Evolutionary conservation across 73 alveolate genomes (phyloP).

Genomic region (Blepharisma japonicum): DNA sequence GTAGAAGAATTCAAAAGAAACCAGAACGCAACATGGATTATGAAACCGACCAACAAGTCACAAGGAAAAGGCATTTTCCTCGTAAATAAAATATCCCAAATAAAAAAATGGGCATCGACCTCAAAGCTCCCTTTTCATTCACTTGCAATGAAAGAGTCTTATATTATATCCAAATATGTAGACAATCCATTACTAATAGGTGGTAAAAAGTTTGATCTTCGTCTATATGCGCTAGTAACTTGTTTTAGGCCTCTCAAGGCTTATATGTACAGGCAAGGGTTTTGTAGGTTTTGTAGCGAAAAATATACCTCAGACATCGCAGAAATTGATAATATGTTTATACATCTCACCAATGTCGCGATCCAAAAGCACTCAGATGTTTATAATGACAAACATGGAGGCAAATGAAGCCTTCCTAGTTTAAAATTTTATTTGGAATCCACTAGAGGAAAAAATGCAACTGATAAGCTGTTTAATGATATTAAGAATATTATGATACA

Average conservation of each 20-base stretch:
- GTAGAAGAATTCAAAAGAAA: constrained; percentile 97
- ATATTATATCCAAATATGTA: constrained; percentile 89
- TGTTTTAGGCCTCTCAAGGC: constrained; percentile 87
- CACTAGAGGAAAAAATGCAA: constrained; percentile 72
- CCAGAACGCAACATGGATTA: constrained; percentile 97
- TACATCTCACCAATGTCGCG: constrained; percentile 95
- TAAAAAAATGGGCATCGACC: constrained; percentile 52
- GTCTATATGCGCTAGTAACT: constrained; percentile 77
- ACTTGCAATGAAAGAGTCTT: constrained; percentile 79
- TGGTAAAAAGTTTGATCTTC: constrained; percentile 95
- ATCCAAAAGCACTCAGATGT: constrained; percentile 91
- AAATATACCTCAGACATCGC: constrained; percentile 91
- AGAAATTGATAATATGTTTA: constrained; percentile 88
- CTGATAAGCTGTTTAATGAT: constrained; percentile 91
- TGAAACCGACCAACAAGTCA: constrained; percentile 97
- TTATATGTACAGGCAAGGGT: constrained; percentile 75
- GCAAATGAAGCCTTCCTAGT: constrained; percentile 76
- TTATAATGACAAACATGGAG: constrained; percentile 90
- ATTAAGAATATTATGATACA: constrained; percentile 80
- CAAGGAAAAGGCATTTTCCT: constrained; percentile 98
- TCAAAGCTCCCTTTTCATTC: constrained; percentile 74
- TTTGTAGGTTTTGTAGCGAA: constrained; percentile 87
- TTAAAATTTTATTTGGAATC: constrained; percentile 73
- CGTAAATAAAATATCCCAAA: constrained; percentile 81
- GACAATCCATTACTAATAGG: constrained; percentile 92